phyloP scores from a whole-genome alignment of 768 basidiomycete species.

The Serendipita sp. region DNA sequence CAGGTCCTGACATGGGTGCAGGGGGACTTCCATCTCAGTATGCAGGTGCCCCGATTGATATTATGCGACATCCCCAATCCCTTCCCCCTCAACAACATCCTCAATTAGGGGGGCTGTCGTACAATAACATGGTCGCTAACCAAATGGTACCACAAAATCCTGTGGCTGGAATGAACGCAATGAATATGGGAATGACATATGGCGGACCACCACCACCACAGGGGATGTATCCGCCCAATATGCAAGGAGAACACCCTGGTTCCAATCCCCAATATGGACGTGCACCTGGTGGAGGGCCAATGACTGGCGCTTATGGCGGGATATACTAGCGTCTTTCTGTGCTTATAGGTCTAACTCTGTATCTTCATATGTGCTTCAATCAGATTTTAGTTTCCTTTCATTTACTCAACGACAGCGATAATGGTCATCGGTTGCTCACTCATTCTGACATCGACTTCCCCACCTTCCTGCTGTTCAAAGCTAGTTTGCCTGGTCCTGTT shows the following conservation, averaged over 20 bases:
- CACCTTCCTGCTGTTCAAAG: too few species aligned
- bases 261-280: background rate
- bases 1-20: background rate
- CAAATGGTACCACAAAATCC: background rate
- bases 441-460: too few species aligned
- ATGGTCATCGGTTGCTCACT: too few species aligned
- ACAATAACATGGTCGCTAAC: background rate
- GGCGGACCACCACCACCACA: background rate
- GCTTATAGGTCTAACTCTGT: background rate
- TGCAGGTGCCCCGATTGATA: too few species aligned
- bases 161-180: background rate
- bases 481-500: too few species aligned
- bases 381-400: too few species aligned
- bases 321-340: background rate
- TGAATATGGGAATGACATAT: background rate
- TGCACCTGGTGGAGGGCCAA: background rate
- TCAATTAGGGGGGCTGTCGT: background rate
- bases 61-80: background rate
- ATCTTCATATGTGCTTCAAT: background rate
- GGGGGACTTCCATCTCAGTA: background rate
- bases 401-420: too few species aligned
- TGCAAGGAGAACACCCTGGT: too few species aligned
- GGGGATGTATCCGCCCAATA: background rate
- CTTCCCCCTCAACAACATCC: background rate
- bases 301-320: background rate